Evolutionary conservation across 768 basidiomycete genomes (phyloP).

Genomic region (Pleurotus ostreatus): DNA sequence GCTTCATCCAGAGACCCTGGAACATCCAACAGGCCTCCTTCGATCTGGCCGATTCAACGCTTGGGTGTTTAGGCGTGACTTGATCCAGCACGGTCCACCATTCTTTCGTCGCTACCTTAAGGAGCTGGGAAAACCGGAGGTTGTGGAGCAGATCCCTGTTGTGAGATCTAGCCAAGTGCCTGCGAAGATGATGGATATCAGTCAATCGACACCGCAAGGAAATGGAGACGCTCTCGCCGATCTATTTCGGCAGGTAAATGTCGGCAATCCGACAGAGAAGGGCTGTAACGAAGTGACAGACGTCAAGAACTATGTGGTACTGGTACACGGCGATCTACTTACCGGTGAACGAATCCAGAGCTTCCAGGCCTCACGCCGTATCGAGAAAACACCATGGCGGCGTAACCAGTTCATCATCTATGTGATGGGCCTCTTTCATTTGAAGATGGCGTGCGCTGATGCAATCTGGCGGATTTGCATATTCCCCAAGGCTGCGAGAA

Average conservation of each 20-base stretch:
- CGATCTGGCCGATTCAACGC: constrained; percentile 19
- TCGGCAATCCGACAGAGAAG: constrained; percentile 18
- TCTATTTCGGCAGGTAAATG: constrained; percentile 16
- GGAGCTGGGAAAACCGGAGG: constrained; percentile 16
- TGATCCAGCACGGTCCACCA: constrained; percentile 20
- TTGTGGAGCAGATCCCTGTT: constrained; percentile 22
- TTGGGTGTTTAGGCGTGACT: constrained; percentile 23
- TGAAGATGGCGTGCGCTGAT: constrained; percentile 27
- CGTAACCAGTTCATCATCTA: constrained; percentile 17
- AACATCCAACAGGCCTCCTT: constrained; percentile 14
- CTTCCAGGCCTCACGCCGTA: constrained; percentile 1
- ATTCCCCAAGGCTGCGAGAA: constrained; percentile 9
- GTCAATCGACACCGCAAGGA: constrained; percentile 15
- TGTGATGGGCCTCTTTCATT: constrained; percentile 22
- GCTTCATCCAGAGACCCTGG: constrained; percentile 15
- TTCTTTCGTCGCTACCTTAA: constrained; percentile 17
- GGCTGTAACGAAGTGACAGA: background rate
- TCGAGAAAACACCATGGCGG: constrained; percentile 14
- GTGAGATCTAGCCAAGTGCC: constrained; percentile 17
- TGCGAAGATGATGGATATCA: constrained; percentile 16
- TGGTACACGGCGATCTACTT: constrained; percentile 21
- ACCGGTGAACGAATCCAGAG: constrained; percentile 15
- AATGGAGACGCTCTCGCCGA: constrained; percentile 17
- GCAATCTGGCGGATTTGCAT: constrained; percentile 21
- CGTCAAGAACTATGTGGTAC: constrained; percentile 13